Evolutionary conservation across 257 asterid species (phyloP).

Genomic region (Solanum boliviense): DNA sequence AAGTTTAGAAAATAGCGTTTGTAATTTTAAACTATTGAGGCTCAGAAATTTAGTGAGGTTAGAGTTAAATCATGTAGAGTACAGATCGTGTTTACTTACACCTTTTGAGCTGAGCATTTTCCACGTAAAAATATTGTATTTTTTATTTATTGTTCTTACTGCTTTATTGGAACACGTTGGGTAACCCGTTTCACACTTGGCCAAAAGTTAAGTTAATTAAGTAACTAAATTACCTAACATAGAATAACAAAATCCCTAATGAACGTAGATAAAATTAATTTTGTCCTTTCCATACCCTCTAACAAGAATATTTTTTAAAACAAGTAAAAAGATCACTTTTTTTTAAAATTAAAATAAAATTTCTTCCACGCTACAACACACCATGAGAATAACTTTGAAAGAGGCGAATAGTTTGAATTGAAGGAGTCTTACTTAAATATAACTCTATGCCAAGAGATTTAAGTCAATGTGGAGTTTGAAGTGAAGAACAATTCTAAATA

Average conservation of each 20-base stretch:
- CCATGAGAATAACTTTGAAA: too few relatives aligned
- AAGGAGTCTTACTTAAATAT: neutral
- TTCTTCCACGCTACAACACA: too few relatives aligned
- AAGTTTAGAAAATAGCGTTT: neutral
- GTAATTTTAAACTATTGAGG: neutral
- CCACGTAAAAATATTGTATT: too few relatives aligned
- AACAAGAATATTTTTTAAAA: too few relatives aligned
- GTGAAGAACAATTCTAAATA: neutral
- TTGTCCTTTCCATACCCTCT: neutral
- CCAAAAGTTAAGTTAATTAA: neutral
- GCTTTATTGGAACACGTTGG: too few relatives aligned
- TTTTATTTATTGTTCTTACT: too few relatives aligned
- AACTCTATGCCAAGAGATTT: neutral
- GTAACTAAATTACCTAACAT: neutral
- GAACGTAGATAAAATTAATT: neutral
- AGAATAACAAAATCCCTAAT: neutral
- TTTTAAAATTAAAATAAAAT: too few relatives aligned
- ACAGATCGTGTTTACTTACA: too few relatives aligned
- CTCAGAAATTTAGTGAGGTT: neutral
- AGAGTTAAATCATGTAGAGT: too few relatives aligned
- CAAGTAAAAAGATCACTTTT: too few relatives aligned
- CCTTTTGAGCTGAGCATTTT: too few relatives aligned
- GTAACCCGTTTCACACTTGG: too few relatives aligned
- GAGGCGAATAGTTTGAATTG: neutral
- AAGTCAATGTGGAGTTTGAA: neutral